Conservation (phyloP, 495 filamentous ascomycete species). For the Platismatia glauca region DNA sequence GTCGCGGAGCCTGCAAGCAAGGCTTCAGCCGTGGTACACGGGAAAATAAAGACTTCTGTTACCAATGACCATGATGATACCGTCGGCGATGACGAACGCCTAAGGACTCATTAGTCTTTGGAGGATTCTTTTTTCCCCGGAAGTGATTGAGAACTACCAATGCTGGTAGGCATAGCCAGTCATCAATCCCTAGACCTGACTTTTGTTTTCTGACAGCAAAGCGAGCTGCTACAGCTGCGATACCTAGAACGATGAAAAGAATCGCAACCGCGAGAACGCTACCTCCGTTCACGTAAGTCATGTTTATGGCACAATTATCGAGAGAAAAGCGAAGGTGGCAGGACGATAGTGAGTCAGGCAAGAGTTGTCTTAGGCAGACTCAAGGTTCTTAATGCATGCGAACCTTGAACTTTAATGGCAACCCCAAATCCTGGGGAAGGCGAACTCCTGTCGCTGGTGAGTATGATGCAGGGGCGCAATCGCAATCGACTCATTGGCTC, state of each 20-base stretch:
- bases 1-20: background rate
- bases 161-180: conserved; percentile 1
- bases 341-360: background rate
- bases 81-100: background rate
- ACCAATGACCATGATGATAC: background rate
- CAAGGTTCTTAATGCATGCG: background rate
- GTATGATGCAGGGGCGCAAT: background rate
- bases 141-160: background rate
- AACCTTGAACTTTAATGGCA: background rate
- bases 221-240: background rate
- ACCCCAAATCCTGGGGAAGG: background rate
- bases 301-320: background rate
- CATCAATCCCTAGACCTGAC: background rate
- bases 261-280: background rate
- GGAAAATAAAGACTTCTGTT: background rate
- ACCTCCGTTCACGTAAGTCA: background rate
- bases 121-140: background rate
- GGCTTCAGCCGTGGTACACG: background rate
- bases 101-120: background rate
- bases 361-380: background rate
- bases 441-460: background rate
- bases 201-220: background rate
- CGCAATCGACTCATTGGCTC: background rate
- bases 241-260: background rate
- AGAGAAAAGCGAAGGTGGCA: background rate